Conservation (phyloP, 331 rosid genomes). For the Rosa hybrid region DNA sequence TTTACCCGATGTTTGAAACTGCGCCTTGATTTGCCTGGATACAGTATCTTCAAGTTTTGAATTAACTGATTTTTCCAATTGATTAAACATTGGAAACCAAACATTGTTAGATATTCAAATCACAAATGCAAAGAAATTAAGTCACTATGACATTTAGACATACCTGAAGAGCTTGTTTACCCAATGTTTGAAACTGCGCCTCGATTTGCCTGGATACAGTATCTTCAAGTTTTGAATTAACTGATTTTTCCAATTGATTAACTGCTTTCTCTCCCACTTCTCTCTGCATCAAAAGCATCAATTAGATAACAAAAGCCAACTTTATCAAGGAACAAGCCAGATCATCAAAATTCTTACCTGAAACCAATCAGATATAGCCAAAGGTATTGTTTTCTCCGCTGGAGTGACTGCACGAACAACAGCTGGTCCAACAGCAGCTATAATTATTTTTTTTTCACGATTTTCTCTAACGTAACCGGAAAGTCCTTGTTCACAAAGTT, state of each 20-base stretch:
- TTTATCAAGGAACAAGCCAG: slow-evolving; percentile 1
- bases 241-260: slow-evolving; percentile 85
- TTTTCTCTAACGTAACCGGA: slow-evolving; percentile 69
- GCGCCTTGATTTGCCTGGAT: slow-evolving; percentile 96
- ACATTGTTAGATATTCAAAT: not conserved
- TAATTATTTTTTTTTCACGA: slow-evolving; percentile 69
- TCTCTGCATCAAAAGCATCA: slow-evolving; percentile 57
- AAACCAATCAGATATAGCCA: slow-evolving; percentile 73
- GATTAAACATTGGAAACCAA: slow-evolving; percentile 38
- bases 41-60: slow-evolving; percentile 88
- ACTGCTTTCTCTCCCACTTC: slow-evolving; percentile 97
- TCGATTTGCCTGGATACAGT: slow-evolving; percentile 96
- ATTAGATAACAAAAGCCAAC: slow-evolving; percentile 47
- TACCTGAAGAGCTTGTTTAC: slow-evolving; percentile 96
- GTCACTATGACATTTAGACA: slow-evolving; percentile 15
- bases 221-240: slow-evolving; percentile 79
- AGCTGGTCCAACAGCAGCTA: slow-evolving; percentile 77
- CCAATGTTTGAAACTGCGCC: slow-evolving; percentile 96
- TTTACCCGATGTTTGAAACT: slow-evolving; percentile 93
- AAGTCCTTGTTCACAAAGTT: slow-evolving; percentile 83
- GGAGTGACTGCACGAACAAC: slow-evolving; percentile 76
- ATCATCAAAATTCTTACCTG: slow-evolving; percentile 59
- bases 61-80: slow-evolving; percentile 84
- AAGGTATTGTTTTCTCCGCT: slow-evolving; percentile 77
- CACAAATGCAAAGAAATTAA: slow-evolving; percentile 10